A percentile compares a stretch with the other conserved stretches of the same genome.
Conservation (phyloP, 768 basidiomycete species). For the Boletus insuetus region DNA sequence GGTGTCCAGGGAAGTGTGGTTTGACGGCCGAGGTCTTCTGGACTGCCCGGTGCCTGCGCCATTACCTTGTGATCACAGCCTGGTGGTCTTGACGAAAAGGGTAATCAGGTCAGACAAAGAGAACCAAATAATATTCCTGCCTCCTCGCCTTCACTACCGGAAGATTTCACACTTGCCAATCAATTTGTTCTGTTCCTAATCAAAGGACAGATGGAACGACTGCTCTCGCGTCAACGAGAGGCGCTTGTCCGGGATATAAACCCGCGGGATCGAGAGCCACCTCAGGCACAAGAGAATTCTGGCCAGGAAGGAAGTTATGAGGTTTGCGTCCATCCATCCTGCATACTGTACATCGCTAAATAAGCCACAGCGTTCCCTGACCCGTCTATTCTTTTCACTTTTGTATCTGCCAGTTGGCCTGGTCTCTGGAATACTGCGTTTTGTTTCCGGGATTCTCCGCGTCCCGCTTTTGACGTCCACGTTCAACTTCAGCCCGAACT, state of each 20-base stretch:
- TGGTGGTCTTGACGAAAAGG: slow-evolving; percentile 9
- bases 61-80: slow-evolving; percentile 14
- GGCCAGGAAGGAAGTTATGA: background rate
- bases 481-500: slow-evolving; percentile 43
- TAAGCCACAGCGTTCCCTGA: slow-evolving; percentile 5
- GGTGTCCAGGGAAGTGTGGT: slow-evolving; percentile 32
- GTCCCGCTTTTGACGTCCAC: slow-evolving; percentile 65
- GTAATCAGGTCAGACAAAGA: no score
- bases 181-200: no score
- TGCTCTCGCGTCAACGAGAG: background rate
- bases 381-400: slow-evolving; percentile 32
- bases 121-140: no score
- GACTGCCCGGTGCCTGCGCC: slow-evolving; percentile 32
- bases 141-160: no score
- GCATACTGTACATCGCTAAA: background rate
- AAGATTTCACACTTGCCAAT: no score
- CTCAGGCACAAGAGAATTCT: background rate
- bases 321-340: background rate
- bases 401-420: slow-evolving; percentile 60
- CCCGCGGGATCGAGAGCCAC: background rate
- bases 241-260: background rate
- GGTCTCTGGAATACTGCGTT: slow-evolving; percentile 44
- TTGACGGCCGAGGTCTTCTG: slow-evolving; percentile 34
- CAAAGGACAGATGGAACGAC: background rate
- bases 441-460: slow-evolving; percentile 63